Base-by-base conservation (phyloP, 2,329 filamentous ascomycete genomes). In the Neofusicoccum cordaticola region DNA sequence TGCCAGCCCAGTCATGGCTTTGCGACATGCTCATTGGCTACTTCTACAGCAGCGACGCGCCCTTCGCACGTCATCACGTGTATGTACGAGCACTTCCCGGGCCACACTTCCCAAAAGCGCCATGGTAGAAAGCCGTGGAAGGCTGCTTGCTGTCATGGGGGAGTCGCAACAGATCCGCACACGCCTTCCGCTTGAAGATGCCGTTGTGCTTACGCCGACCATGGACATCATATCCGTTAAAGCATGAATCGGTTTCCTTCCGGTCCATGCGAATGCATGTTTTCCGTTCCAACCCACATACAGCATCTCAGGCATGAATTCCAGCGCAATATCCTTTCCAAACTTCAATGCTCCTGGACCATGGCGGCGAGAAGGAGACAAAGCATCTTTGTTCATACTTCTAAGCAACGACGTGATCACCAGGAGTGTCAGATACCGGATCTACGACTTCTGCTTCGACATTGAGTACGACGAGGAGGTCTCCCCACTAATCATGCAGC, bases 381-480 rank as follows among this genome's bases (percentile, higher is more conserved):
- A 11, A 6, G 8, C n/a, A 37, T 44, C 39, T 11, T 31, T 15
- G 9, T 31, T 42, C n/a, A 13, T 57, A 4, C 17, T 57, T 6
- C n/a, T 19, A 6, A 27, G 9, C 41, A 15, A 47, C 5, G 56
- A 60, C 12, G n/a, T 35, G 6, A 3, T 4, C 2, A 37, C 47
- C 42, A 60, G 56, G 13, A 41, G 42, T 9, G 37, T 62, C 58
- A 31, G 58, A 50, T 47, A 50, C 34, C 44, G 41, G 6, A 50
- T 62, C 37, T 62, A 50, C 19, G 58, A 62, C 47, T 50, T 12
- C 17, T 50, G 31, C 34, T 62, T 62, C 58, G 44, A 50, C 9
- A 41, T 62, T 27, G 22, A 17, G 19, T 62, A 62, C 45, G 56
- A 60, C 31, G 7, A 45, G 22, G 27, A 19, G 4, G 41, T n/a